Evolutionary conservation across 164 flowering plant species (phyloP).

Genomic region (Kingdonia uniflora): DNA sequence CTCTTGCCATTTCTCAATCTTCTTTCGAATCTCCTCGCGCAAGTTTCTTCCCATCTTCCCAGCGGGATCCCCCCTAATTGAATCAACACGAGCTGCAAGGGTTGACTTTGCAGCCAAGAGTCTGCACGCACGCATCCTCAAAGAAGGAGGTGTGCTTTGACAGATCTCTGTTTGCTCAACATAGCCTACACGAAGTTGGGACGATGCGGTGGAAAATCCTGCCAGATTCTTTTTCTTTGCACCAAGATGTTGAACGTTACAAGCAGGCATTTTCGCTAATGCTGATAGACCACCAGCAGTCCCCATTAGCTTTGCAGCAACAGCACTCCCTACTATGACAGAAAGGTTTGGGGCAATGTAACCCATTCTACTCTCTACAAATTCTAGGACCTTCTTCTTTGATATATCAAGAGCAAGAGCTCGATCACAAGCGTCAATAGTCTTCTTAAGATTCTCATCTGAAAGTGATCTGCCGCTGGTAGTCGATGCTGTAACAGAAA

Average conservation of each 20-base stretch:
- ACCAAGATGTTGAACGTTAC: constrained; percentile 96
- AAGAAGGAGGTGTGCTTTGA: constrained; percentile 79
- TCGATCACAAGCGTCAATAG: constrained; percentile 89
- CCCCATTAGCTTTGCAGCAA: constrained; percentile 98
- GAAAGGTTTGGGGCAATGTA: constrained; percentile 95
- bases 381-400: constrained; percentile 86
- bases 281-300: constrained; percentile 90
- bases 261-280: constrained; percentile 94
- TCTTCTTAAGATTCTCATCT: constrained; percentile 68
- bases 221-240: constrained; percentile 83
- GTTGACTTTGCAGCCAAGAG: constrained; percentile 83
- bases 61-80: constrained; percentile 74
- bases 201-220: constrained; percentile 88
- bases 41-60: constrained; percentile 71
- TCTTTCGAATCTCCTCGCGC: constrained; percentile 66
- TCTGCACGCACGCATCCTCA: constrained; percentile 81
- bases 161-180: constrained; percentile 84
- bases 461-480: constrained; percentile 92
- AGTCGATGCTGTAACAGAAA: constrained; percentile 91
- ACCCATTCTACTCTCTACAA: constrained; percentile 94
- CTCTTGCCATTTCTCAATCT: constrained; percentile 98
- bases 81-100: constrained; percentile 87
- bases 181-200: constrained; percentile 83
- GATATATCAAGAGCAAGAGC: constrained; percentile 81
- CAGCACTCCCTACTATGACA: constrained; percentile 93